Percentiles rank a stretch among this genome's conserved stretches.
Conservation (phyloP, 768 basidiomycete genomes). For the Phanerochaete sordida region DNA sequence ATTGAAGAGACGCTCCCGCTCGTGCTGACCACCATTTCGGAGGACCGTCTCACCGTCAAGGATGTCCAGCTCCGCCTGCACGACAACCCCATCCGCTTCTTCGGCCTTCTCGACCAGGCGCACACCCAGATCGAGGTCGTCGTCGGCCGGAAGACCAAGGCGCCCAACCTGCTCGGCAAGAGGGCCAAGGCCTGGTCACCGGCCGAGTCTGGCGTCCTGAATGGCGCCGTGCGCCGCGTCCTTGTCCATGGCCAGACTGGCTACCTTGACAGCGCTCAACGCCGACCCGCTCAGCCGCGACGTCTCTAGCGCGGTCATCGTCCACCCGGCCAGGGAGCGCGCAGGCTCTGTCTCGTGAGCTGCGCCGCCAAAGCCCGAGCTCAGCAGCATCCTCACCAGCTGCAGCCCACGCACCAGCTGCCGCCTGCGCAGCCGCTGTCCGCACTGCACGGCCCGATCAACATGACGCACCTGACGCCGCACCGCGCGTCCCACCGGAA, state of each 20-base stretch:
- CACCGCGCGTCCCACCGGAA: conserved; percentile 91
- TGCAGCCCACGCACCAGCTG: conserved; percentile 9
- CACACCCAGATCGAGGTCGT: conserved; percentile 93
- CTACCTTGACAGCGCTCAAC: conserved; percentile 82
- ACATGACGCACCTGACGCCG: conserved; percentile 43
- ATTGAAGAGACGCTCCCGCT: conserved; percentile 86
- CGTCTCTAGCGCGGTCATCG: conserved; percentile 58
- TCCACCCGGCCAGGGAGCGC: conserved; percentile 35
- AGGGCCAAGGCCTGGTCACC: conserved; percentile 77
- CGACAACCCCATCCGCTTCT: conserved; percentile 91
- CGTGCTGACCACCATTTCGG: conserved; percentile 78
- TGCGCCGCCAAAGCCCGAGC: conserved; percentile 14
- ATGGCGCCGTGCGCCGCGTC: conserved; percentile 86
- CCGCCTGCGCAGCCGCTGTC: conserved; percentile 10
- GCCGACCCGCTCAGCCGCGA: conserved; percentile 62
- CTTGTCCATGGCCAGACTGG: conserved; percentile 86
- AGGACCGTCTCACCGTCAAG: conserved; percentile 75
- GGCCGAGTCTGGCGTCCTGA: conserved; percentile 53
- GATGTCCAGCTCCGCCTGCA: conserved; percentile 81
- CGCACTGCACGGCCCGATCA: conserved; percentile 29
- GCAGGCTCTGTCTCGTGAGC: conserved; percentile 15
- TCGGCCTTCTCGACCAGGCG: conserved; percentile 81
- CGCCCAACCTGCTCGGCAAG: conserved; percentile 48
- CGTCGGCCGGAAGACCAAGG: conserved; percentile 53
- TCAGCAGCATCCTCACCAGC: conserved; percentile 6